These are phyloP conservation scores for Phaseolus coccineus DNA, from an alignment of 331 rosid genomes.

Conservation along the genomic window DNA sequence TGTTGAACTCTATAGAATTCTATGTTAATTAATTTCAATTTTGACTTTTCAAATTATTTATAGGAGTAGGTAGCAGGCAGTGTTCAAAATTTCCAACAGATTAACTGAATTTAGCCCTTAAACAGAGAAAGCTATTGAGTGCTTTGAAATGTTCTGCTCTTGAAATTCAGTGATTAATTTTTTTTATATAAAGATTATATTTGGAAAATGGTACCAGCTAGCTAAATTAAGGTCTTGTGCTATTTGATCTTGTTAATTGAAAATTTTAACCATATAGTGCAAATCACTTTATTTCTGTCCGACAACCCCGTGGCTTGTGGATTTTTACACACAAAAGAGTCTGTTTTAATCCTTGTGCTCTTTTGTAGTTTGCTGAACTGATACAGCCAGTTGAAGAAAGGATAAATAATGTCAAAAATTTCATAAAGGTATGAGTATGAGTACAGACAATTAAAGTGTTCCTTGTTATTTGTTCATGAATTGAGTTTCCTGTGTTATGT, in stretches of 20 bases:
- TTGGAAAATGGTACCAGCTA: constrained; percentile 10
- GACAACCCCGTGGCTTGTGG: constrained; percentile 20
- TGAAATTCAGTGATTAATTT: constrained; percentile 8
- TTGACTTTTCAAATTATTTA: background rate
- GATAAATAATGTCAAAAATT: constrained; percentile 64
- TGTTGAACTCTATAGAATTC: background rate
- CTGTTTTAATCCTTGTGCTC: background rate
- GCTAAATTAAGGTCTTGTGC: background rate
- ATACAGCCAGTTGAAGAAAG: constrained; percentile 85
- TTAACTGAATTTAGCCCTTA: constrained; percentile 10
- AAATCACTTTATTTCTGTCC: constrained; percentile 17
- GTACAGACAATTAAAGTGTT: background rate
- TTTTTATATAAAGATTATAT: background rate
- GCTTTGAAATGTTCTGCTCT: constrained; percentile 26
- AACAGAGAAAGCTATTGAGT: background rate
- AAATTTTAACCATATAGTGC: background rate
- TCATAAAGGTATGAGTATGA: constrained; percentile 70
- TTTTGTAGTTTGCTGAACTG: constrained; percentile 75
- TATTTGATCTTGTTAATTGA: constrained; percentile 27
- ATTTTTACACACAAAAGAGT: constrained; percentile 1
- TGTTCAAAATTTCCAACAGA: constrained; percentile 10
- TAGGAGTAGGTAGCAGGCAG: background rate
- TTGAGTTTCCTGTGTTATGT: constrained; percentile 1
- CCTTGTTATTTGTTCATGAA: background rate
- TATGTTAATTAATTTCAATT: background rate